A percentile compares a stretch with the other conserved stretches of the same genome.
phyloP scores from a whole-genome alignment of 2,329 filamentous ascomycete species.

The Akanthomyces uredinophilus region DNA sequence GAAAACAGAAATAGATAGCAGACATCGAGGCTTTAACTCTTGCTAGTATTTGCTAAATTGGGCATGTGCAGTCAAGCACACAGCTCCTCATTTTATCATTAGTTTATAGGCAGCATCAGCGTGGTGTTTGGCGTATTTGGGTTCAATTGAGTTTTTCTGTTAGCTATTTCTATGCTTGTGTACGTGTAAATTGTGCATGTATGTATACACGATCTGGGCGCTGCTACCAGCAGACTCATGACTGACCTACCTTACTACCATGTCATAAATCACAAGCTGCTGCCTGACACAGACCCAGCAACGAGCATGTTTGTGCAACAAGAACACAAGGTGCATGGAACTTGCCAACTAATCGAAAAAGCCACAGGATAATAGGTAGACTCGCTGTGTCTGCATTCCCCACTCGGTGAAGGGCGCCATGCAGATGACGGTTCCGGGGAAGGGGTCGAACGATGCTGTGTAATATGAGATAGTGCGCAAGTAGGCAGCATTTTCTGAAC shows the following conservation, averaged over 20 bases:
- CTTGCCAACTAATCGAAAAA: background rate
- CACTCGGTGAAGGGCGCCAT: conserved; percentile 12
- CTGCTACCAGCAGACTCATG: too few species aligned
- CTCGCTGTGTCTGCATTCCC: conserved; percentile 1
- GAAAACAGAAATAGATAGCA: conserved; percentile 1
- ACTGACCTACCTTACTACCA: background rate
- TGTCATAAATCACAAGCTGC: background rate
- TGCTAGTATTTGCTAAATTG: conserved; percentile 1
- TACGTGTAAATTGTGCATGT: background rate
- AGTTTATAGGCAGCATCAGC: conserved; percentile 12
- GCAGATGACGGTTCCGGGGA: conserved; percentile 1
- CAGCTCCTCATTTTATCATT: conserved; percentile 3
- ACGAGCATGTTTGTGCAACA: background rate
- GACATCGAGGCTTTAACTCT: conserved; percentile 5
- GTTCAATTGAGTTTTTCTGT: conserved; percentile 1
- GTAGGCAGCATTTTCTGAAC: background rate
- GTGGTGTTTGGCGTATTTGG: conserved; percentile 12
- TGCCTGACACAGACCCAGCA: background rate
- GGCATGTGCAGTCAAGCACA: conserved; percentile 1
- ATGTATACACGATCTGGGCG: background rate
- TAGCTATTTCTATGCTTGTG: background rate
- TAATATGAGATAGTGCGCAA: background rate
- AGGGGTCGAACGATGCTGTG: background rate
- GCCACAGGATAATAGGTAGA: background rate
- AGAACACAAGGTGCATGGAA: background rate